Evolutionary conservation across 176 grass and related monocot genomes (phyloP).

Genomic region (Juncus inflexus): DNA sequence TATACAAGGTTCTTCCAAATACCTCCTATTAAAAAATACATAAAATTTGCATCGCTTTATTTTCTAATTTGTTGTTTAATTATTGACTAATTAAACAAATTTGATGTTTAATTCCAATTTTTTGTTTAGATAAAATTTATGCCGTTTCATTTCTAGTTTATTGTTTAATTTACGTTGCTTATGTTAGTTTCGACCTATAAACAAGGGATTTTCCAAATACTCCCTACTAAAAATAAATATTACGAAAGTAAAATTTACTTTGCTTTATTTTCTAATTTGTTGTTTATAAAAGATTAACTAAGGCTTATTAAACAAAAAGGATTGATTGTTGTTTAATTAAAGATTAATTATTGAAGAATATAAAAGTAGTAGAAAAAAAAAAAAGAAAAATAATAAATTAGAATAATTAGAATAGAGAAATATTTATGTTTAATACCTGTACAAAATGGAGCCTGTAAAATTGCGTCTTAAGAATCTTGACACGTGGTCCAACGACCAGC

Average conservation of each 20-base stretch:
- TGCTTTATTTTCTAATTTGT: too few relatives aligned
- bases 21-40: conserved; percentile 50
- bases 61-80: conserved; percentile 9
- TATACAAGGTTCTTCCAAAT: conserved; percentile 75
- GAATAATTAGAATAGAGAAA: background rate
- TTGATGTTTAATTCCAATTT: background rate
- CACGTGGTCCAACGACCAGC: conserved; percentile 91
- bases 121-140: too few relatives aligned
- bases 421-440: conserved; percentile 46
- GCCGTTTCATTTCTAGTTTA: too few relatives aligned
- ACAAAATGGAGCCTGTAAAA: conserved; percentile 67
- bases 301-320: too few relatives aligned
- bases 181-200: too few relatives aligned
- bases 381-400: background rate
- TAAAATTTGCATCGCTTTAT: background rate
- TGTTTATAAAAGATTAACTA: too few relatives aligned
- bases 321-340: too few relatives aligned
- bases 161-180: too few relatives aligned
- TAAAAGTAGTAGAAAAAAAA: background rate
- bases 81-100: background rate
- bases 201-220: too few relatives aligned
- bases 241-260: too few relatives aligned
- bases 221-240: too few relatives aligned
- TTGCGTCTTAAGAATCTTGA: conserved; percentile 77
- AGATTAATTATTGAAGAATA: too few relatives aligned